These are phyloP conservation scores for Fragilaria radians DNA, from an alignment of 108 stramenopile species.

Conservation along the genomic window DNA sequence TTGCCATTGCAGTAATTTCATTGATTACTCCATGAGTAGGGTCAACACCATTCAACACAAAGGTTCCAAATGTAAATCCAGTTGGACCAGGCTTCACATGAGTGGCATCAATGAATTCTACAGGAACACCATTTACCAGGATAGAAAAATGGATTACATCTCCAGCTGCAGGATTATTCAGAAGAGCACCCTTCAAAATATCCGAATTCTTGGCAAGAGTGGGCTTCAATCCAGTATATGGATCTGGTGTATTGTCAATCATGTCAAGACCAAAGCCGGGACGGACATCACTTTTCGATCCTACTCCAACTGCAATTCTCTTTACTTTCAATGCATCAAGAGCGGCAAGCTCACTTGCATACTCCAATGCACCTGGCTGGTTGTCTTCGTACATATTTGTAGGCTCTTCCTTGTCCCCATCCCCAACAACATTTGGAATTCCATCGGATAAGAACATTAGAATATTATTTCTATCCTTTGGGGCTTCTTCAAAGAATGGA, in stretches of 20 bases:
- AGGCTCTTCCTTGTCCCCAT: constrained; percentile 11
- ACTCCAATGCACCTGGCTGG: constrained; percentile 6
- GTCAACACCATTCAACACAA: not conserved
- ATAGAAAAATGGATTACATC: not conserved
- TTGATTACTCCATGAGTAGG: not conserved
- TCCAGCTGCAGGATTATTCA: not conserved
- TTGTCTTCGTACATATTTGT: constrained; percentile 4
- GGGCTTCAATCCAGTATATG: not conserved
- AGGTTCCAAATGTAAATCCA: not conserved
- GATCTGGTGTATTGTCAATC: not conserved
- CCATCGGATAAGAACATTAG: constrained; percentile 31
- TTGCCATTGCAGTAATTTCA: not conserved
- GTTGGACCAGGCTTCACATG: not conserved
- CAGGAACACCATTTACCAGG: not conserved
- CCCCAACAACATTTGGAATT: constrained; percentile 27
- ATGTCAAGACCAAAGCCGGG: constrained; percentile 5
- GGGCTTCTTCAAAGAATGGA: constrained; percentile 16
- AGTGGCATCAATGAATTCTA: not conserved
- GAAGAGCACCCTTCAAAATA: not conserved
- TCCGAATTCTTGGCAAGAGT: not conserved
- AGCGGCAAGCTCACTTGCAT: constrained; percentile 13
- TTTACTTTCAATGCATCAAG: constrained; percentile 11
- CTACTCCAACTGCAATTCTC: constrained; percentile 31
- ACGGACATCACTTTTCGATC: constrained; percentile 12
- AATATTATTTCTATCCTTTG: constrained; percentile 9